Percentiles rank a stretch among this genome's conserved stretches.
These are phyloP conservation scores for Peronospora tabacina DNA, from an alignment of 352 stramenopile species.

Conservation along the genomic window DNA sequence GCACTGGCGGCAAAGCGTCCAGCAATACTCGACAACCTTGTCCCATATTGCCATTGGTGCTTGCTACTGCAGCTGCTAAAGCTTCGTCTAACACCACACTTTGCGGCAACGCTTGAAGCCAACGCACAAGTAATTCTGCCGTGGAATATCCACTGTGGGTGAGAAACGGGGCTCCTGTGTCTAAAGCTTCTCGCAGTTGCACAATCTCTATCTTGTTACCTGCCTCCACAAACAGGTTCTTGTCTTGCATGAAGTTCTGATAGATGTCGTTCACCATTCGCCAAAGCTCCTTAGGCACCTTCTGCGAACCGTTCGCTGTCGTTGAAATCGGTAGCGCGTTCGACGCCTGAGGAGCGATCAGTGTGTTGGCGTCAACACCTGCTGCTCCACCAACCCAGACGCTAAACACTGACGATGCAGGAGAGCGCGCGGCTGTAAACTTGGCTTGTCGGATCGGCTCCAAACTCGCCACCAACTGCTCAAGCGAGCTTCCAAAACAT, in stretches of 20 bases:
- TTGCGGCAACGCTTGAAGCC: conserved; percentile 86
- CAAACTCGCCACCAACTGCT: conserved; percentile 89
- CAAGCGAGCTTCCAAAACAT: conserved; percentile 93
- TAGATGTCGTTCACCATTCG: conserved; percentile 96
- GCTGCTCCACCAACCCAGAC: conserved; percentile 33
- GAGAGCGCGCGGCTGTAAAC: conserved; percentile 18
- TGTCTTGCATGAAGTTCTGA: conserved; percentile 58
- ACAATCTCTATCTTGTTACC: conserved; percentile 60
- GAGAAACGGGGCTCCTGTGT: conserved; percentile 86
- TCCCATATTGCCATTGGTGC: conserved; percentile 63
- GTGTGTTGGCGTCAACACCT: conserved; percentile 23
- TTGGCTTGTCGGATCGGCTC: conserved; percentile 79
- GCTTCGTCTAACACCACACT: conserved; percentile 85
- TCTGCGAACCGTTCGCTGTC: conserved; percentile 31
- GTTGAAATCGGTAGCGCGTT: conserved; percentile 28
- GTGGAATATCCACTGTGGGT: conserved; percentile 84
- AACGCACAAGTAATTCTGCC: conserved; percentile 85
- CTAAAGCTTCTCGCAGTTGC: conserved; percentile 85
- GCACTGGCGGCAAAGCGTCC: conserved; percentile 84
- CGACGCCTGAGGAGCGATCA: conserved; percentile 25
- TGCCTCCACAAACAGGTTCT: conserved; percentile 78
- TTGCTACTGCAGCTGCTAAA: conserved; percentile 55
- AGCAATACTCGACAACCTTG: conserved; percentile 66
- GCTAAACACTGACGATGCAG: conserved; percentile 37
- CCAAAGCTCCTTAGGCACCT: conserved; percentile 97